A percentile compares a stretch with the other conserved stretches of the same genome.
Conservation (phyloP, 23 red algal genomes). For the Gracilaria vermiculophylla region DNA sequence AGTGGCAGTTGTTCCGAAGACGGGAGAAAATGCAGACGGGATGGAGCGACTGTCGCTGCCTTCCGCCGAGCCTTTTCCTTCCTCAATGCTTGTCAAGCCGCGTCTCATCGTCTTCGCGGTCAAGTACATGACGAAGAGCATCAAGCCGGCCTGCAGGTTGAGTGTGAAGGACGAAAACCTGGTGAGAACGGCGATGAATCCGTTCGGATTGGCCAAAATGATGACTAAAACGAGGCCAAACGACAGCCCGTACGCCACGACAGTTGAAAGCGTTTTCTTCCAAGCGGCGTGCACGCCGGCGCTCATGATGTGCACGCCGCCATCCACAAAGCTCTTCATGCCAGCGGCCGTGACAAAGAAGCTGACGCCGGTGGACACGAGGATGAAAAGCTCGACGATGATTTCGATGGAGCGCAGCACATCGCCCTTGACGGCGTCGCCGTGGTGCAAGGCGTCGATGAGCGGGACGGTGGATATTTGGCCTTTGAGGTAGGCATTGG, state of each 20-base stretch:
- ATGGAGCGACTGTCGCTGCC: neutral
- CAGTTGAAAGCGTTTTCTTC: neutral
- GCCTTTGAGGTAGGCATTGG: slow-evolving; percentile 56
- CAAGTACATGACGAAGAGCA: slow-evolving; percentile 81
- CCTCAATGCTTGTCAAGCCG: neutral
- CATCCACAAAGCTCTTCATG: slow-evolving; percentile 78
- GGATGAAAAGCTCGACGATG: slow-evolving; percentile 82
- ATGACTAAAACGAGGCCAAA: slow-evolving; percentile 68
- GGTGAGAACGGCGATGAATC: slow-evolving; percentile 78
- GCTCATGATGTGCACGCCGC: slow-evolving; percentile 27
- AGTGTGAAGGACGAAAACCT: slow-evolving; percentile 69
- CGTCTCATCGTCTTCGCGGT: neutral
- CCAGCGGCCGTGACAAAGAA: slow-evolving; percentile 84
- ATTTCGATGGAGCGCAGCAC: slow-evolving; percentile 36
- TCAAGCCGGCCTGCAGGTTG: slow-evolving; percentile 72
- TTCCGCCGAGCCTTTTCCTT: neutral
- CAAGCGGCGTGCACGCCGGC: neutral
- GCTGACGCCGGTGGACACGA: slow-evolving; percentile 78
- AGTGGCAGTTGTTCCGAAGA: neutral
- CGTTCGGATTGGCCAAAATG: slow-evolving; percentile 73
- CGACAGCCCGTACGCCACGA: slow-evolving; percentile 31
- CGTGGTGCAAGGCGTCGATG: slow-evolving; percentile 59
- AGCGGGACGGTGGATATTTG: slow-evolving; percentile 91
- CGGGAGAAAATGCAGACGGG: slow-evolving; percentile 20
- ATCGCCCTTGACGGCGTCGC: neutral